Evolutionary conservation across 2,329 filamentous ascomycete genomes (phyloP), one percentile per base, ranked within the genome.

Genomic region (Penicillium paneum): DNA sequence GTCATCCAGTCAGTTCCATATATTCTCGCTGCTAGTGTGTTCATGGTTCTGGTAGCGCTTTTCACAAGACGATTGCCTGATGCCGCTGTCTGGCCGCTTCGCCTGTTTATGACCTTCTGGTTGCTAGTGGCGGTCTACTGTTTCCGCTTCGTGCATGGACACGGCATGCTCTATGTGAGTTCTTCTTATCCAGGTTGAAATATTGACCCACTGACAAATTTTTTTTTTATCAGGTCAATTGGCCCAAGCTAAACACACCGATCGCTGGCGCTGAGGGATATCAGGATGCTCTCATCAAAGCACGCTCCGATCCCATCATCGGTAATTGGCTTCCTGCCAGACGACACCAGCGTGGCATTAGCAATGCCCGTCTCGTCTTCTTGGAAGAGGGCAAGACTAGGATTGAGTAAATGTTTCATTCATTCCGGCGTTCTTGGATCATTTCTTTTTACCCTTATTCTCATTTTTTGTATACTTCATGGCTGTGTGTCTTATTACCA

Each of bases 371-470:
- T 58, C 87, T 95, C 64, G 82, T 90, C 31, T 94, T 88, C 64
- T 84, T 95, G 51, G 94, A 99, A 73, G 94, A 99, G 76, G 94
- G 94, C 49, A 99, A 99, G 83, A 99, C 97, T 83, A 90, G 94
- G 71, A 95, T 96, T 68, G 94, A 99, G 61, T 78, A 71, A 58
- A 55, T 45, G 12, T 42, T 19, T 19, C 15, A 15, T 13, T 26
- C 38, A 28, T 13, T 11, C n/a, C 17, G 43, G 42, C 35, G 43
- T 52, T 52, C 10, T 21, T 28, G 8, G 50, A 19, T 7, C 13
- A 19, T 35, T 38, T 36, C 17, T 28, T 39, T 47, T 24, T 17
- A 21, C n/a, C 40, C 32, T 35, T 46, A 17, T 35, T 43, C 46
- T 56, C 55, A 55, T 51, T 51, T 52, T 17, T 17, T 55, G 39